Evolutionary conservation across 1,284 basidiomycete genomes (phyloP).

Genomic region (Trichosporon sp.): DNA sequence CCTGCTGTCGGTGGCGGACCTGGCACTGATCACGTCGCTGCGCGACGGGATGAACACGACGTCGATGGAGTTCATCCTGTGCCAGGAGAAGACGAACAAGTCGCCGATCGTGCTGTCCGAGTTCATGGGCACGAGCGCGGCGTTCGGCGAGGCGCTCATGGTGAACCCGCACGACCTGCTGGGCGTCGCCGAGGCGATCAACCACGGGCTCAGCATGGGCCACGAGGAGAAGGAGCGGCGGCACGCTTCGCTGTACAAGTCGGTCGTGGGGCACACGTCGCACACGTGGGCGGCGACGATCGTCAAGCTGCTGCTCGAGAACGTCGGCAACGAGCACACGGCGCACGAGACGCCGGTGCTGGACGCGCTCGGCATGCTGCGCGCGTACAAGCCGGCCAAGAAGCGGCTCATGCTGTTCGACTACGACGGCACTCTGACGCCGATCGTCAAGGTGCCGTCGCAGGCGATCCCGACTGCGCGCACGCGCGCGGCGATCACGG

Average conservation of each 20-base stretch:
- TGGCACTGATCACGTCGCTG: conserved; percentile 91
- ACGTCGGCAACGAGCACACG: conserved; percentile 73
- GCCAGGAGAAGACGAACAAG: conserved; percentile 72
- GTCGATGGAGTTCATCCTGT: conserved; percentile 95
- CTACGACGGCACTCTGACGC: conserved; percentile 95
- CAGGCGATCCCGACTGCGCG: conserved; percentile 76
- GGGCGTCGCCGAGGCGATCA: conserved; percentile 91
- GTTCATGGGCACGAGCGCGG: conserved; percentile 81
- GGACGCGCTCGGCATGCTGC: conserved; percentile 60
- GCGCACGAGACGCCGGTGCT: conserved; percentile 84
- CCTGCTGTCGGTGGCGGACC: conserved; percentile 87
- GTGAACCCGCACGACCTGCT: conserved; percentile 55
- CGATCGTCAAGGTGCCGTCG: conserved; percentile 90
- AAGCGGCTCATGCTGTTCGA: conserved; percentile 93
- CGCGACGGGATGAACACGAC: conserved; percentile 99
- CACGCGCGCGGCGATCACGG: conserved; percentile 69
- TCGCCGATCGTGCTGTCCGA: conserved; percentile 89
- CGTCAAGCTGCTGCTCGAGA: conserved; percentile 79
- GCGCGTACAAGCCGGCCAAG: conserved; percentile 65
- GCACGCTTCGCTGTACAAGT: conserved; percentile 73
- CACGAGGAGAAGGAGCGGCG: conserved; percentile 68
- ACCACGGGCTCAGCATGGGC: conserved; percentile 78
- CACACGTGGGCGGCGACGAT: conserved; percentile 93
- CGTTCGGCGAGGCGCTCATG: conserved; percentile 47
- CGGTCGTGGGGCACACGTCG: conserved; percentile 89